Evolutionary conservation across 352 stramenopile genomes (phyloP).

Genomic region (Phytopythium sindhum): DNA sequence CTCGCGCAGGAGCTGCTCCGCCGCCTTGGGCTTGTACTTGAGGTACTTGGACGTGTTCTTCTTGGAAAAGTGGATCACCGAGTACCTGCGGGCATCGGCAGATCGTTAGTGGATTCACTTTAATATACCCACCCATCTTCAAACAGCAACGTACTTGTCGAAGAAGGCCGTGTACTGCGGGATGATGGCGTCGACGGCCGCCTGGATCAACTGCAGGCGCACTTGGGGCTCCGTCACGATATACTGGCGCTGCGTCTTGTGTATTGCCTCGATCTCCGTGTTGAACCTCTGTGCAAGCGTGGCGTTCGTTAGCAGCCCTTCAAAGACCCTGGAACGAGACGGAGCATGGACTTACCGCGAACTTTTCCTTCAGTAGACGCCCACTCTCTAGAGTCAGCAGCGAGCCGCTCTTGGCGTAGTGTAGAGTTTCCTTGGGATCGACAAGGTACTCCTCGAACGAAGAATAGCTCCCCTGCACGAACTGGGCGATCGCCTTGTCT

Average conservation of each 20-base stretch:
- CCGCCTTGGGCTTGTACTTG: constrained; percentile 83
- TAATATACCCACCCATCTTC: no score
- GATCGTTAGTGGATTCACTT: neutral
- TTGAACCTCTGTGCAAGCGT: constrained; percentile 60
- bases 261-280: constrained; percentile 61
- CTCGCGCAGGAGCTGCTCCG: constrained; percentile 78
- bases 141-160: constrained; percentile 64
- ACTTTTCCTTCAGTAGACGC: constrained; percentile 91
- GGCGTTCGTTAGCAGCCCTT: neutral
- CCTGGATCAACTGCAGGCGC: constrained; percentile 80
- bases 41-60: constrained; percentile 89
- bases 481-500: constrained; percentile 77
- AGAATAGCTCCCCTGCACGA: constrained; percentile 78
- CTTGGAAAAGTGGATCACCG: constrained; percentile 89
- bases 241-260: constrained; percentile 64
- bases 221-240: constrained; percentile 86
- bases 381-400: constrained; percentile 89
- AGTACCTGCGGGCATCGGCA: constrained; percentile 58
- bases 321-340: neutral
- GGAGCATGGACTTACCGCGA: constrained; percentile 44
- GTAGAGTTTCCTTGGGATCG: constrained; percentile 83
- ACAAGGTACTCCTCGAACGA: constrained; percentile 58
- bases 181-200: constrained; percentile 82
- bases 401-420: constrained; percentile 80
- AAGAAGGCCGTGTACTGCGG: constrained; percentile 90